phyloP scores from a whole-genome alignment of 1,284 basidiomycete genomes.

The Malassezia nana region DNA sequence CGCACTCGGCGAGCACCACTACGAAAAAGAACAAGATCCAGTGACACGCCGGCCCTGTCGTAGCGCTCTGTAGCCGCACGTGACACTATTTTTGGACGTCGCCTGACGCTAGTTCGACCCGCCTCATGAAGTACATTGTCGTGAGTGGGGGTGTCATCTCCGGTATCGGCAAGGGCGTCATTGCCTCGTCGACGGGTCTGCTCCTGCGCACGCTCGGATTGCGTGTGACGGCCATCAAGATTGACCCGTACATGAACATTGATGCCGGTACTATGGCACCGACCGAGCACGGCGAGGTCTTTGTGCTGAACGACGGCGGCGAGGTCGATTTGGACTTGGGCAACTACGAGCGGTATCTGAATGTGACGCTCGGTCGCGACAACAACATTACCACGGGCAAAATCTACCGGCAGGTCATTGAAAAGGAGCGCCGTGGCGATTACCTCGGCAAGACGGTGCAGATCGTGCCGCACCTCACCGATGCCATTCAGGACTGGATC shows the following conservation, averaged over 20 bases:
- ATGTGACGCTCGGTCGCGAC: conserved; percentile 83
- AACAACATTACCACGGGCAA: conserved; percentile 99
- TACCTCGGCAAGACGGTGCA: conserved; percentile 96
- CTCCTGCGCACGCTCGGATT: conserved; percentile 88
- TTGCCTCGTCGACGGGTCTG: conserved; percentile 83
- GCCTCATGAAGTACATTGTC: conserved; percentile 50
- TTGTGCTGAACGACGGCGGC: conserved; percentile 94
- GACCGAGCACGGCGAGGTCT: conserved; percentile 97
- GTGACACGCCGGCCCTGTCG: background rate
- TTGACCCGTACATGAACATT: conserved; percentile 99
- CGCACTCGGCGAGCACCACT: background rate
- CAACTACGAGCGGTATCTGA: conserved; percentile 95
- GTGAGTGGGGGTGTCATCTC: conserved; percentile 51
- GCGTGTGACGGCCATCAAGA: conserved; percentile 97
- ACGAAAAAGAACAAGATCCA: background rate
- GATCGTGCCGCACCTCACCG: conserved; percentile 94
- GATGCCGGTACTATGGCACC: conserved; percentile 99
- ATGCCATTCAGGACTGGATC: conserved; percentile 98
- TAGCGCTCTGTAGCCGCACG: conserved; percentile 4
- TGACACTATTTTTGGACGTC: conserved; percentile 6
- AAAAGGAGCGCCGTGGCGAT: conserved; percentile 91
- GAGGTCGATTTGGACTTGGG: conserved; percentile 96
- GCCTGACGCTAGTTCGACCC: background rate
- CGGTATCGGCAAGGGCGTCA: conserved; percentile 52
- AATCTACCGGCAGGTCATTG: conserved; percentile 92